Evolutionary conservation across 371 early-diverging fungal species (phyloP).

Genomic region (Phascolomyces articulosus): DNA sequence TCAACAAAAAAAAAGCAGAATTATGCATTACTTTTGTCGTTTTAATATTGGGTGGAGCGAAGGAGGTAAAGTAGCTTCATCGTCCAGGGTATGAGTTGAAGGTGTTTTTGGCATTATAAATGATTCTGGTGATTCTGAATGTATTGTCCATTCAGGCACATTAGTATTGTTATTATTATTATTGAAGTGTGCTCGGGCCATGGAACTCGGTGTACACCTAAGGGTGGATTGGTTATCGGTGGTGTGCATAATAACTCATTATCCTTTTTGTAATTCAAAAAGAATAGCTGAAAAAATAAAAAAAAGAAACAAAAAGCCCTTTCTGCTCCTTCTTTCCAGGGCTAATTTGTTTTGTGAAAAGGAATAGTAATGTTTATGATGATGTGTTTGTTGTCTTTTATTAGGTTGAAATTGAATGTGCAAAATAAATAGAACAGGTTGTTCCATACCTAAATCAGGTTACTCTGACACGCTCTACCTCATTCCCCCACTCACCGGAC

Average conservation of each 20-base stretch:
- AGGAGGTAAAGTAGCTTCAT: neutral
- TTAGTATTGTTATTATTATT: neutral
- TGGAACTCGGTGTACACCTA: neutral
- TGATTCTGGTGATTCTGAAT: constrained; percentile 3
- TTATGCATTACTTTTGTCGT: neutral
- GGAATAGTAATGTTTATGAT: too few species aligned
- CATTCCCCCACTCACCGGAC: too few species aligned
- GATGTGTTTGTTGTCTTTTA: neutral
- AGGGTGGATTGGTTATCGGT: neutral
- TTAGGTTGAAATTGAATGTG: too few species aligned
- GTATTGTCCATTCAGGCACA: neutral
- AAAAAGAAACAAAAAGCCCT: neutral
- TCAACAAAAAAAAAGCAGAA: neutral
- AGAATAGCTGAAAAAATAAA: neutral
- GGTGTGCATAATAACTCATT: neutral
- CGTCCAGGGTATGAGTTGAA: neutral
- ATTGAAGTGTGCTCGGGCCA: neutral
- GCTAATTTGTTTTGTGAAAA: too few species aligned
- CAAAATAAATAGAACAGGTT: too few species aligned
- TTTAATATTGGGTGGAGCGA: neutral
- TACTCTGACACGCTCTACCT: neutral
- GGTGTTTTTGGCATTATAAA: neutral
- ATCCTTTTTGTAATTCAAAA: neutral
- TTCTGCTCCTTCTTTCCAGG: neutral
- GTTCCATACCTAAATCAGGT: neutral